These are phyloP conservation scores for Lactarius hatsudake DNA, from an alignment of 768 basidiomycete genomes.

Conservation along the genomic window DNA sequence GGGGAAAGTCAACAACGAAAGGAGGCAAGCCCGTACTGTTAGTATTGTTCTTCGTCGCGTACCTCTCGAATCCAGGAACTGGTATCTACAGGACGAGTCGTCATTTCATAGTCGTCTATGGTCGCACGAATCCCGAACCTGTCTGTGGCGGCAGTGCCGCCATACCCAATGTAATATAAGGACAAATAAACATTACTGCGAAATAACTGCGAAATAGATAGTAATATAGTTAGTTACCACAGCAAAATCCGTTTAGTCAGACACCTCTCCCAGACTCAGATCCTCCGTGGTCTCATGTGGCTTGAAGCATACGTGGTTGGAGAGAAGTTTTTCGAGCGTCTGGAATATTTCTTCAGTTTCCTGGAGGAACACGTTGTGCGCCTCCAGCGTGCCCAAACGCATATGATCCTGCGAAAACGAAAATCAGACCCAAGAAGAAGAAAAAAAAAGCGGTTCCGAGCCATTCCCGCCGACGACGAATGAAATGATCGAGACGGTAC, in stretches of 20 bases:
- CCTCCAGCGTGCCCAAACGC: conserved; percentile 10
- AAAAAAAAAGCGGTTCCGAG: neutral
- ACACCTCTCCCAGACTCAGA: too few relatives aligned
- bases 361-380: conserved; percentile 4
- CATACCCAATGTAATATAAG: neutral
- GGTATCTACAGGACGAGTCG: neutral
- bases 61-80: neutral
- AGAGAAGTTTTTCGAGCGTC: neutral
- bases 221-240: too few relatives aligned
- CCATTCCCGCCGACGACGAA: neutral
- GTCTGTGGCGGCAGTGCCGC: neutral
- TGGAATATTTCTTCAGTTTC: conserved; percentile 10
- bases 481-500: neutral
- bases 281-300: neutral
- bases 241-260: too few relatives aligned
- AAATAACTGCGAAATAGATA: too few relatives aligned
- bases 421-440: neutral
- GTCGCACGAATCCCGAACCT: neutral
- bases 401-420: conserved; percentile 11
- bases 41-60: neutral
- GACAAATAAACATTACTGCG: neutral
- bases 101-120: neutral
- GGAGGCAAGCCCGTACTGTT: too few relatives aligned
- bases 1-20: too few relatives aligned
- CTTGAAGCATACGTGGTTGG: conserved; percentile 15